Evolutionary conservation across 1,139 yeast species (phyloP).

Genomic region (Kodamaea sp.): DNA sequence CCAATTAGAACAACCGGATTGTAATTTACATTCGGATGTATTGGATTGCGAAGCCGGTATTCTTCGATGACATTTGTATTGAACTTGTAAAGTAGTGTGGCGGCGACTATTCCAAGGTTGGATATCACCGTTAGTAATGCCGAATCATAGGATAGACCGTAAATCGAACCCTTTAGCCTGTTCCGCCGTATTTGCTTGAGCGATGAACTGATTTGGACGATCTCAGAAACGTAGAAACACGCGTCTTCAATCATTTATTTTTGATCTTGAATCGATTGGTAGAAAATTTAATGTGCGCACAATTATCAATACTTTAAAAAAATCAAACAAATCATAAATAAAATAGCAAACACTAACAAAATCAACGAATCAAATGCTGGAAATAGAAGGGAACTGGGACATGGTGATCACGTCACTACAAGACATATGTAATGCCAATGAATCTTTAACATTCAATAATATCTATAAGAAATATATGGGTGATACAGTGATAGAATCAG

Average conservation of each 20-base stretch:
- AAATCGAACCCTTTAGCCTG: constrained; percentile 20
- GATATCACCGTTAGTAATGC: constrained; percentile 15
- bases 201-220: constrained; percentile 4
- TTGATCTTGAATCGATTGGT: background rate
- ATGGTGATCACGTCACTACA: constrained; percentile 62
- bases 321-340: background rate
- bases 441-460: constrained; percentile 50
- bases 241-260: background rate
- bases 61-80: constrained; percentile 11
- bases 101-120: constrained; percentile 10
- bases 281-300: background rate
- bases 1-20: constrained; percentile 8
- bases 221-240: constrained; percentile 2
- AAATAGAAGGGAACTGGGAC: constrained; percentile 63
- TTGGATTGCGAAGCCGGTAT: constrained; percentile 20
- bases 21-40: constrained; percentile 14
- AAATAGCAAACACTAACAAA: background rate
- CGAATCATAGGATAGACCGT: constrained; percentile 30
- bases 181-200: constrained; percentile 18
- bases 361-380: constrained; percentile 12
- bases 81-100: constrained; percentile 15
- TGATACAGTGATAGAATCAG: constrained; percentile 18
- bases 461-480: constrained; percentile 27
- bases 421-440: constrained; percentile 62
- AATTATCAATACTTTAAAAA: constrained; percentile 1